phyloP scores from a whole-genome alignment of 140 eudicot genomes.

The Ambrosia hybrid region DNA sequence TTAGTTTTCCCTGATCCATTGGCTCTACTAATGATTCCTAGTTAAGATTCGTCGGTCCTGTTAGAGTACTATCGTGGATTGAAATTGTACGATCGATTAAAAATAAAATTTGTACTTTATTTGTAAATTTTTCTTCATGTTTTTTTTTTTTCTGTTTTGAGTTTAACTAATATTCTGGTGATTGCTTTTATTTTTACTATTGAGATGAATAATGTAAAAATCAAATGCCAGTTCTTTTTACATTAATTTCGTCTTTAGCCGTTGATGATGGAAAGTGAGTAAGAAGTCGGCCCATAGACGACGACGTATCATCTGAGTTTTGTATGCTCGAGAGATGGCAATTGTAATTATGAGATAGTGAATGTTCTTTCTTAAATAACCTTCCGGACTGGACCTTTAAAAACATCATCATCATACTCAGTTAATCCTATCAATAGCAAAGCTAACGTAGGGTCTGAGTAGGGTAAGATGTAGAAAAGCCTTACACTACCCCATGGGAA shows the following conservation, averaged over 20 bases:
- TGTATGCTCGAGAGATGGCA: conserved; percentile 15
- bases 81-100: not conserved
- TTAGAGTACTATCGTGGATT: not conserved
- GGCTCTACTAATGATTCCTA: not conserved
- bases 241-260: not conserved
- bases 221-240: not conserved
- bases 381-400: not conserved
- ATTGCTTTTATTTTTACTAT: not conserved
- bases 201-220: not conserved
- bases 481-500: too few species aligned
- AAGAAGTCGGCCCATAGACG: conserved; percentile 19
- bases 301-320: conserved; percentile 23
- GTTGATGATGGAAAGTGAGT: conserved; percentile 4
- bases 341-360: conserved; percentile 23
- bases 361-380: not conserved
- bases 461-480: too few species aligned
- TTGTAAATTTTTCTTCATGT: not conserved
- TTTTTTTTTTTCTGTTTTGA: too few species aligned
- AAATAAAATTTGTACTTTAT: not conserved
- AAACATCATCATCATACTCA: too few species aligned
- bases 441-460: too few species aligned
- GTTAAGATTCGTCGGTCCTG: not conserved
- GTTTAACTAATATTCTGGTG: not conserved
- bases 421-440: too few species aligned
- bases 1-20: not conserved